Base-by-base conservation (phyloP, 2,329 filamentous ascomycete genomes). In the Bipolaris oryzae region DNA sequence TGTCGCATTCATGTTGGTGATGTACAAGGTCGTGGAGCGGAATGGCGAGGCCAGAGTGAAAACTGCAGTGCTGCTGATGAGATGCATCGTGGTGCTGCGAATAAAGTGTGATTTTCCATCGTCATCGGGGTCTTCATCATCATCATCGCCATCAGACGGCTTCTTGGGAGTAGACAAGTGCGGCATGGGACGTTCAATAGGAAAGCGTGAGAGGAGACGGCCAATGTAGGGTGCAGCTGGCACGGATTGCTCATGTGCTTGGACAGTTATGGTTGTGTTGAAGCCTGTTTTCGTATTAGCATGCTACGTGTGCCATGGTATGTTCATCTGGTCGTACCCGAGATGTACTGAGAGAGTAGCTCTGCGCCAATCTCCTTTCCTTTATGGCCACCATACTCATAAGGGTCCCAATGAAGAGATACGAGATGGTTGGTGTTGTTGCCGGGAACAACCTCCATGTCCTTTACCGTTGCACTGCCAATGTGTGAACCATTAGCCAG, bases 11-110 rank as follows among this genome's bases (percentile, higher is more conserved):
- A 98, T 84, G 48, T 82, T 83, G 35, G 91, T 91, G 60, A 99
- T 84, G 66, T 87, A 90, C 16, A 98, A 77, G 0, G 87, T 91
- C 49, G 89, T 89, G 55, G 87, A 80, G 38, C 81, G 78, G 7
- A 98, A 80, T 0, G 95, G 95, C 0, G 93, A 97, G 37, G 88
- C 83, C 20, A 98, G 82, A 0, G 85, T 87, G 75, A 99, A 97
- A 0, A 89, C 87, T 3, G 94, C 94, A 0, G 92, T 92, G 0
- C 92, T 96, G 15, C 91, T 90, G 61, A 95, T 83, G 50, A 98
- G 77, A 77, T 98, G 92, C 76, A 99, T 81, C 21, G 88, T 94
- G 10, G 93, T 91, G 66, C 91, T 88, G 72, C 89, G 85, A 66
- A 99, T 92, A 74, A 98, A 97, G 62, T 87, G 86, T 20, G 77